Base-by-base conservation (phyloP, 2,329 filamentous ascomycete species). In the Ceratocystis colombiana region DNA sequence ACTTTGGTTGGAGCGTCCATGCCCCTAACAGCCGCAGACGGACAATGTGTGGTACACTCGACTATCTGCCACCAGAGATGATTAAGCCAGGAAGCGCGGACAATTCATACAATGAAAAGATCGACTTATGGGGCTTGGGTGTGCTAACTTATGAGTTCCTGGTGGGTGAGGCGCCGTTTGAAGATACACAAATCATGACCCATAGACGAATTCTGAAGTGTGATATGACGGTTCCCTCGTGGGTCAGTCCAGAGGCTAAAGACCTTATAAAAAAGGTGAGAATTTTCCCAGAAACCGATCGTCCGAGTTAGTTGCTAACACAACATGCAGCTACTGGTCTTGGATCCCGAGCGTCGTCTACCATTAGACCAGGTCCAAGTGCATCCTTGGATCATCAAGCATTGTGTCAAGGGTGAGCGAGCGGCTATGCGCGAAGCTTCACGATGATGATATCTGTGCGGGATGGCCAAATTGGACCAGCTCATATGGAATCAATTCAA, bases 61-160 rank as follows among this genome's bases (percentile, higher is more conserved):
- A 99, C 77, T 99, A 99, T 76, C 84, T 99, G 17, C 94, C 94
- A 2, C 94, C 94, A 3, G 94, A 99, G 85, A 99, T 99, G 94
- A 84, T 97, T 75, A 89, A 88, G 75, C 84, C 87, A 3, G 88
- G 89, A 57, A 82, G 83, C 71, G 84, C 86, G 71, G 89, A 94
- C 72, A 96, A 94, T 77, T 95, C 83, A 73, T 97, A 97, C 77
- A 89, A 84, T 68, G 92, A 96, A 74, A 97, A 96, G 79, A 90
- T 99, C 41, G 94, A 99, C 74, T 78, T 97, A 69, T 99, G 94
- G 94, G 94, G 89, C 73, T 79, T 99, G 72, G 94, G 94, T 28
- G 94, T 97, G 25, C 76, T 99, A 76, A 96, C 88, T 1, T 99
- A 97, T 72, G 94, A 99, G 77, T 99, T 99, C 72, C 77, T 99